These are phyloP conservation scores for Nicotiana benthamiana DNA, from an alignment of 257 asterid genomes.

Conservation along the genomic window DNA sequence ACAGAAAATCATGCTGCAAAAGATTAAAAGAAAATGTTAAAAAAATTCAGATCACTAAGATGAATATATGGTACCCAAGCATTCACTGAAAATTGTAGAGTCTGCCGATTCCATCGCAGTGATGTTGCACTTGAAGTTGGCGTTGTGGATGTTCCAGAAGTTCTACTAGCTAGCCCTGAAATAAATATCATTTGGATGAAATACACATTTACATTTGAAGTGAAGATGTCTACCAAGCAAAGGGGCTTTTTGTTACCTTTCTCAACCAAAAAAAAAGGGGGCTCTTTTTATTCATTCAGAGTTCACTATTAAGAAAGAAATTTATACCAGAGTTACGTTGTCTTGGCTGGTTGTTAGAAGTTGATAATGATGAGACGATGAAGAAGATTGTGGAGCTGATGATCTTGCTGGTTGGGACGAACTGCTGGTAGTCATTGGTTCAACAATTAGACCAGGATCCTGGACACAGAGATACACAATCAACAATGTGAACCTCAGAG, in stretches of 20 bases:
- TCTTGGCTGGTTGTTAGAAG: constrained; percentile 39
- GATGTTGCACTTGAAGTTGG: constrained; percentile 48
- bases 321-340: constrained; percentile 46
- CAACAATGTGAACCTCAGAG: neutral
- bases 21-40: neutral
- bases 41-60: neutral
- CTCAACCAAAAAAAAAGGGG: too few species aligned
- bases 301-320: neutral
- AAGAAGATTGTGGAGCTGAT: constrained; percentile 37
- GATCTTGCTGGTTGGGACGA: constrained; percentile 61
- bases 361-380: constrained; percentile 45
- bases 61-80: constrained; percentile 72
- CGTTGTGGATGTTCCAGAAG: constrained; percentile 52
- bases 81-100: constrained; percentile 75
- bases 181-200: constrained; percentile 4
- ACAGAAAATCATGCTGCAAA: neutral
- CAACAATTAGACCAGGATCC: constrained; percentile 78
- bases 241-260: neutral
- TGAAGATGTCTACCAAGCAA: neutral
- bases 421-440: constrained; percentile 50
- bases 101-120: constrained; percentile 62
- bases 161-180: constrained; percentile 61
- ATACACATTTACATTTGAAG: neutral
- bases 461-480: constrained; percentile 12
- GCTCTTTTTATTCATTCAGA: neutral